Evolutionary conservation across 2,329 filamentous ascomycete genomes (phyloP).

Genomic region (Verticillium albo-atrum): DNA sequence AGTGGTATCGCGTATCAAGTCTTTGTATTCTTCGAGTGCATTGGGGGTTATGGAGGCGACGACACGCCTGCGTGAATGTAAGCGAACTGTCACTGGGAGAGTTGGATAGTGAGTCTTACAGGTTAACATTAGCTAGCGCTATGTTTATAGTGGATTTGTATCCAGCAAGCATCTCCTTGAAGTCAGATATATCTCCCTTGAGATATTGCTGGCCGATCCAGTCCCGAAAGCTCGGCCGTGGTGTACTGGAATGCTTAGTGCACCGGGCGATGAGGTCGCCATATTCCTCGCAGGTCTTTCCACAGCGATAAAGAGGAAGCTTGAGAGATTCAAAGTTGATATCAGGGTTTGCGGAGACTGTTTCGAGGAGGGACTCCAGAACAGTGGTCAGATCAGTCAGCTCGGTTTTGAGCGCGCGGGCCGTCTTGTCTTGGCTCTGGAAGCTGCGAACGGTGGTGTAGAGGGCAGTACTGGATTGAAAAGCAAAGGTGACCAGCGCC

Average conservation of each 20-base stretch:
- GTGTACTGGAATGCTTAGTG: not conserved
- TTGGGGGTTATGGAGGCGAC: not conserved
- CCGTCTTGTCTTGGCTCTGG: constrained; percentile 14
- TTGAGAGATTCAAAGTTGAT: not conserved
- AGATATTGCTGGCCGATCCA: constrained; percentile 3
- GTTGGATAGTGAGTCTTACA: not conserved
- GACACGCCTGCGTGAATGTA: not conserved
- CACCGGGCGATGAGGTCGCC: constrained; percentile 1
- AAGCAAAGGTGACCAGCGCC: constrained; percentile 29
- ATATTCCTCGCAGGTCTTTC: not conserved
- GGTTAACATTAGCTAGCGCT: constrained; percentile 2
- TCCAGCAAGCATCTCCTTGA: constrained; percentile 3
- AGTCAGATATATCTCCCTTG: constrained; percentile 3
- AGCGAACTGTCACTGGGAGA: not conserved
- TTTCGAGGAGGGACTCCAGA: not conserved
- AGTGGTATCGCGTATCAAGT: not conserved
- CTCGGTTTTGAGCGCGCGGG: not conserved
- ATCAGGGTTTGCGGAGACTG: not conserved
- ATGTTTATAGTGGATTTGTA: constrained; percentile 7
- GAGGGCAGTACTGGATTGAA: constrained; percentile 30
- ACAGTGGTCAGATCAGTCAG: not conserved
- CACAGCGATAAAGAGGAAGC: constrained; percentile 1
- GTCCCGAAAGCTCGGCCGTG: constrained; percentile 5
- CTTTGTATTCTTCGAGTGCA: constrained; percentile 2
- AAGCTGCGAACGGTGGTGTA: constrained; percentile 32